A percentile compares a stretch with the other conserved stretches of the same genome.
Evolutionary conservation across 169 alveolate species (phyloP).

Genomic region (Cryptosporidium ryanae): DNA sequence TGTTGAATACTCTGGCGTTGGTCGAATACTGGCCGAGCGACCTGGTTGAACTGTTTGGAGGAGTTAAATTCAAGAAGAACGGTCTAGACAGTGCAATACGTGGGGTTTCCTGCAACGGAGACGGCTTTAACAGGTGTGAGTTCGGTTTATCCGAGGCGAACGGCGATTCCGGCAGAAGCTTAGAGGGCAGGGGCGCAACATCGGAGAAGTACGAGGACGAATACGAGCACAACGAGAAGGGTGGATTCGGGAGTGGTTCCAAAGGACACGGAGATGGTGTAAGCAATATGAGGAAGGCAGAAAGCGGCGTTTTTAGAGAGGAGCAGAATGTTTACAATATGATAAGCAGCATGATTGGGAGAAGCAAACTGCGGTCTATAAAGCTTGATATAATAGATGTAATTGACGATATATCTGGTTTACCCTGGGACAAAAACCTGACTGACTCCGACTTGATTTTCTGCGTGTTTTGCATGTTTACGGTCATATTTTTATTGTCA

Average conservation of each 20-base stretch:
- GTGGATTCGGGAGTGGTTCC: too few species aligned
- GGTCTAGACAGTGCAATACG: too few species aligned
- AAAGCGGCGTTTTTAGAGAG: too few species aligned
- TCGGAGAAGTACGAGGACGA: too few species aligned
- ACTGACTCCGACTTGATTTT: conserved; percentile 25
- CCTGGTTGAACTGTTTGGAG: conserved; percentile 37
- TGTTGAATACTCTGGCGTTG: conserved; percentile 32
- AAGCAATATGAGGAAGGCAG: too few species aligned
- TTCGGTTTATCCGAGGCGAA: neutral
- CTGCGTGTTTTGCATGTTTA: conserved; percentile 6
- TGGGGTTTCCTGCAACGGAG: neutral
- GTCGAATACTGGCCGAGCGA: conserved; percentile 23
- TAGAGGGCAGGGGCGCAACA: too few species aligned
- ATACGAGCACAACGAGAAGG: too few species aligned
- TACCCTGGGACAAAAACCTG: conserved; percentile 57
- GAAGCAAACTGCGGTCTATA: neutral
- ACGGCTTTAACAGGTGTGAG: neutral
- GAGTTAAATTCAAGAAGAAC: neutral
- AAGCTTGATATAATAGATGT: conserved; percentile 20
- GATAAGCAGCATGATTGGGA: too few species aligned
- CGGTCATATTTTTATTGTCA: neutral
- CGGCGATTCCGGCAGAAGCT: neutral
- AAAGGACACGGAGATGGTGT: too few species aligned
- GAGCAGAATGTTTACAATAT: too few species aligned
- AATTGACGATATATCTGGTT: neutral